Base-by-base conservation (phyloP, 179 eudicot genomes). In the Nepenthes alata region DNA sequence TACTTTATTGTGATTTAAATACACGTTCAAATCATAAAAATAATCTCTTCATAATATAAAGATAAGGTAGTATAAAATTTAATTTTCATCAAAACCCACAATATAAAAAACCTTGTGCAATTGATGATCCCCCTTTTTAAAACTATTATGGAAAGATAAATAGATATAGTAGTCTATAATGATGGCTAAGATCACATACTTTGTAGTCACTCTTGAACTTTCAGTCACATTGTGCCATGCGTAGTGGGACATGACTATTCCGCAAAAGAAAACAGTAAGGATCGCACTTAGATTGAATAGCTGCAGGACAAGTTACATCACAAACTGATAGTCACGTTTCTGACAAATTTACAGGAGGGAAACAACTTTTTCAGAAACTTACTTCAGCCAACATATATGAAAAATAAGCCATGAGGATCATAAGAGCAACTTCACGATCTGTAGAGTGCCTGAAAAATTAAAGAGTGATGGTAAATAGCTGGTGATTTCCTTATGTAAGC, bases 331-430 rank as follows among this genome's bases (percentile, higher is more conserved):
- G 25, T 41, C 45, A 41, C 45, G 8, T 41, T 41, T 11, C 53
- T 11, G 2, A 38, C 35, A 10, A 47, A 15, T 47, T 34, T 37
- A 2, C 34, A 35, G 6, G 10, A 37, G 38, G 37, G n/a, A 9
- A 52, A 52, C 16, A 16, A 11, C 15, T 59, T 59, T 37, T 11
- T 14, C 54, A 36, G 50, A 55, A 47, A 41, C 66, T 65, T 71
- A 87, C 95, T 65, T 84, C 95, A 45, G 95, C 90, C 66, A 78
- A 61, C 68, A 85, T 67, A 61, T 87, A 87, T 41, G 95, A 85
- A 48, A 80, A 78, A 62, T 87, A 87, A 54, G 95, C 90, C 95
- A 87, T 82, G 63, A 87, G 80, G 59, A 77, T 72, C 88, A 85
- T 82, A 16, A 87, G 79, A 73, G 88, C 84, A 61, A 87, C 79